Conservation (phyloP, 768 basidiomycete species). For the Podaxis rugospora region DNA sequence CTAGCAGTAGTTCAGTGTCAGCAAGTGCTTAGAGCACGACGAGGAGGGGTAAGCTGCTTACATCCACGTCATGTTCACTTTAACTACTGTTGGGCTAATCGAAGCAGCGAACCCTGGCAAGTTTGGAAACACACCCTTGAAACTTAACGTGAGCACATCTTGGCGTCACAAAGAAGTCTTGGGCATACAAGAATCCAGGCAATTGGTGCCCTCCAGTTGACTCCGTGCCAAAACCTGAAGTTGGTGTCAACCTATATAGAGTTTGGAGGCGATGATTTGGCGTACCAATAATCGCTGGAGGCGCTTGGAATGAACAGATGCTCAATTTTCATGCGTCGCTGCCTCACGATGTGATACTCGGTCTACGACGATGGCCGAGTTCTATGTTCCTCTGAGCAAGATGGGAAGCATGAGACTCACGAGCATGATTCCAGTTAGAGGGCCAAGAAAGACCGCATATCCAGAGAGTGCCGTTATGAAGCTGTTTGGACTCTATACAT, state of each 20-base stretch:
- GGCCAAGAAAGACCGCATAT: slow-evolving; percentile 27
- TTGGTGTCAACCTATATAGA: too few relatives aligned
- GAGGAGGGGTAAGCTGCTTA: slow-evolving; percentile 8
- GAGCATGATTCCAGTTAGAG: slow-evolving; percentile 28
- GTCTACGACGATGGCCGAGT: slow-evolving; percentile 10
- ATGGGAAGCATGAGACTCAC: slow-evolving; percentile 12
- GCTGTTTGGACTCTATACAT: slow-evolving; percentile 15
- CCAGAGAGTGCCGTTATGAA: slow-evolving; percentile 28
- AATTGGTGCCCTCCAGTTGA: slow-evolving; percentile 19
- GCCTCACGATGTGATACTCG: slow-evolving; percentile 24
- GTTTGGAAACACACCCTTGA: slow-evolving; percentile 25
- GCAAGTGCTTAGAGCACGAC: background rate
- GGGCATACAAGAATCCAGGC: slow-evolving; percentile 22
- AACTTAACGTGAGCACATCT: background rate
- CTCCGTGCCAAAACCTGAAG: slow-evolving; percentile 15
- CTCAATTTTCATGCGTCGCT: slow-evolving; percentile 21
- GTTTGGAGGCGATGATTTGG: too few relatives aligned
- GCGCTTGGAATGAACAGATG: slow-evolving; percentile 22
- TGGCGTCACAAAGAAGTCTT: background rate
- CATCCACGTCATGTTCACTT: slow-evolving; percentile 20
- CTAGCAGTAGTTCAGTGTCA: slow-evolving; percentile 7
- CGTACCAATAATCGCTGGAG: slow-evolving; percentile 25
- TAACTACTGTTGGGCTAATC: slow-evolving; percentile 12
- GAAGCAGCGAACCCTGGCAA: slow-evolving; percentile 25
- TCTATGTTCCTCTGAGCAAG: background rate